Conservation (phyloP, 179 eudicot genomes). For the Spinacia oleracea region DNA sequence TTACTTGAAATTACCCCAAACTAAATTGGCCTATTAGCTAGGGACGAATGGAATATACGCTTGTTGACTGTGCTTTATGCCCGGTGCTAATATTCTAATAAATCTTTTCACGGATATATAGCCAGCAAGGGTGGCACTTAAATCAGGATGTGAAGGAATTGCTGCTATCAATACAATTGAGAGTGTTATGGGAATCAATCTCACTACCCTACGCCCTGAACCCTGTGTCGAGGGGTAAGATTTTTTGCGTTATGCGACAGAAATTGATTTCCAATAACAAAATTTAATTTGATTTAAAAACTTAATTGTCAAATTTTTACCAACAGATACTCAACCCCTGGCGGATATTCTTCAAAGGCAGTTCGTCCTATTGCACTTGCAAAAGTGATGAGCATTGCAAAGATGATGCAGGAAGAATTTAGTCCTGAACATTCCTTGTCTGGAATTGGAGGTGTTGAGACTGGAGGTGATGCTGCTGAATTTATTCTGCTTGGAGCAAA, state of each 20-base stretch:
- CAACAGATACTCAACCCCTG: slow-evolving; percentile 91
- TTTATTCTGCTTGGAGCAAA: slow-evolving; percentile 95
- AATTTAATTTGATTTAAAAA: background rate
- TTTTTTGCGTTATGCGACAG: slow-evolving; percentile 15
- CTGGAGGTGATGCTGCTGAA: slow-evolving; percentile 95
- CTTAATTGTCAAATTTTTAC: background rate
- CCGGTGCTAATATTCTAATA: background rate
- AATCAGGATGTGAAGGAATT: slow-evolving; percentile 86
- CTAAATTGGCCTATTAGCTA: background rate
- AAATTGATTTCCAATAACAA: background rate
- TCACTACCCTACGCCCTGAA: slow-evolving; percentile 86
- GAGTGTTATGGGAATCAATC: slow-evolving; percentile 99
- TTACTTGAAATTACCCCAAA: background rate
- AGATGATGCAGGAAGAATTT: slow-evolving; percentile 91
- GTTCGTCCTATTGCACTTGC: slow-evolving; percentile 98
- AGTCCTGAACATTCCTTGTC: slow-evolving; percentile 75
- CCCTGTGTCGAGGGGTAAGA: slow-evolving; percentile 99
- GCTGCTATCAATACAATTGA: slow-evolving; percentile 91
- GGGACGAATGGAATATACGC: background rate
- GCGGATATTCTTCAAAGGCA: slow-evolving; percentile 93
- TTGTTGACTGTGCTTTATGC: background rate
- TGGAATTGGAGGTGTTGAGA: slow-evolving; percentile 97
- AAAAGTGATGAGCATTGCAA: slow-evolving; percentile 91
- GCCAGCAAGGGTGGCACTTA: slow-evolving; percentile 90
- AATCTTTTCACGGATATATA: slow-evolving; percentile 25